Evolutionary conservation across 2,329 filamentous ascomycete species (phyloP), one percentile per base, ranked within the genome.

Genomic region (Aspergillus sp.): DNA sequence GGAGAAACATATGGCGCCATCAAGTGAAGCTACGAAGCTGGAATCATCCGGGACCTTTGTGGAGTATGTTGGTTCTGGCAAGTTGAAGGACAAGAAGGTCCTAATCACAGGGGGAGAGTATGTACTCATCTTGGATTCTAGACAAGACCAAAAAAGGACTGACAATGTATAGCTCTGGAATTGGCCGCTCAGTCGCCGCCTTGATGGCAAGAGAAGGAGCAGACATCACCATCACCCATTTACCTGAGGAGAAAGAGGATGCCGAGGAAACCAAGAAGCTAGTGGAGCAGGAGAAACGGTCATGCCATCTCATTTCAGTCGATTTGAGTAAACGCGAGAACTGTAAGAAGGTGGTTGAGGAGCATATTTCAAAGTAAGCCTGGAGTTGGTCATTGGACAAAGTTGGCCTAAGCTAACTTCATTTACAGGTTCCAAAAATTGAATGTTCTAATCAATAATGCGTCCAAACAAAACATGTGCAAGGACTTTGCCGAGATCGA

Each of bases 151-250:
- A 29, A 29, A 29, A 29, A 29, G 6, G 25, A 38, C 34, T 48
- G n/a, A 13, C 50, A 14, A 16, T 9, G 5, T 10, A 14, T 42
- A 80, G 78, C 55, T 81, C 78, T 1, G 79, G 79, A 4, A 84
- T 84, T 43, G 81, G 81, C 16, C 76, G 81, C 9, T 71, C 80
- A 0, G 74, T 82, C 1, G 81, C 81, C 0, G 72, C 83, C 1
- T 67, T 84, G 2, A 82, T 82, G 67, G 82, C 82, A 0, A 74
- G 79, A 7, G 82, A 85, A 61, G 82, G 82, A 1, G 80, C 82
- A 13, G 77, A 84, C 56, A 71, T 83, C 43, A 79, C 74, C 20
- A 82, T 84, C 53, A 76, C 78, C 14, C 81, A 83, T 57, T 73
- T 83, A 1, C 78, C 78, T 2, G 76, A 81, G 23, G 82, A 85